Conservation (phyloP, 1,284 basidiomycete genomes). For the Takashimella koratensis region DNA sequence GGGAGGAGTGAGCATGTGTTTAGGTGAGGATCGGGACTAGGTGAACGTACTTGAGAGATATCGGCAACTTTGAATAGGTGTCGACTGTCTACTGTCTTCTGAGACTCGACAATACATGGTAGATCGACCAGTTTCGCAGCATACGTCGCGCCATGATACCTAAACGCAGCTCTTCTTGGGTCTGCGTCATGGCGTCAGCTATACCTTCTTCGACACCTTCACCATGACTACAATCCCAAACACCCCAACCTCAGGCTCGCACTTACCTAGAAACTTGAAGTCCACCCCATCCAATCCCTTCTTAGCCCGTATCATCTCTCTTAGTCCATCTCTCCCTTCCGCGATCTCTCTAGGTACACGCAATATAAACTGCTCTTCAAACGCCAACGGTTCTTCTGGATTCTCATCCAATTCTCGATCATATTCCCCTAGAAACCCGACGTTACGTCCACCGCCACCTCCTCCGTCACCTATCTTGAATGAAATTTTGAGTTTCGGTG, state of each 20-base stretch:
- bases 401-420: slow-evolving; percentile 94
- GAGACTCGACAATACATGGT: slow-evolving; percentile 89
- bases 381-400: slow-evolving; percentile 77
- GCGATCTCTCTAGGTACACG: slow-evolving; percentile 69
- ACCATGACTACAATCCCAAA: background rate
- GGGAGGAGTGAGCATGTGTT: background rate
- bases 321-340: slow-evolving; percentile 52
- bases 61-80: slow-evolving; percentile 99
- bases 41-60: slow-evolving; percentile 74
- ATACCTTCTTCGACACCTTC: too few relatives aligned
- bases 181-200: slow-evolving; percentile 59
- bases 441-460: slow-evolving; percentile 12
- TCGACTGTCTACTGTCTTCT: slow-evolving; percentile 94
- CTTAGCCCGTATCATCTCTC: slow-evolving; percentile 73
- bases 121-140: slow-evolving; percentile 93
- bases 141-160: slow-evolving; percentile 75
- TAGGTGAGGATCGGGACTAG: background rate
- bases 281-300: slow-evolving; percentile 75
- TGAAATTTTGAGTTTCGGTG: slow-evolving; percentile 35
- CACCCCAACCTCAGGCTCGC: too few relatives aligned
- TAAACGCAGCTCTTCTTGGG: slow-evolving; percentile 85
- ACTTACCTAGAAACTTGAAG: slow-evolving; percentile 95
- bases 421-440: slow-evolving; percentile 70
- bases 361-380: slow-evolving; percentile 97
- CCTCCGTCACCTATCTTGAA: slow-evolving; percentile 33